Evolutionary conservation across 2,329 filamentous ascomycete genomes (phyloP).

Genomic region (Botrytis porri): DNA sequence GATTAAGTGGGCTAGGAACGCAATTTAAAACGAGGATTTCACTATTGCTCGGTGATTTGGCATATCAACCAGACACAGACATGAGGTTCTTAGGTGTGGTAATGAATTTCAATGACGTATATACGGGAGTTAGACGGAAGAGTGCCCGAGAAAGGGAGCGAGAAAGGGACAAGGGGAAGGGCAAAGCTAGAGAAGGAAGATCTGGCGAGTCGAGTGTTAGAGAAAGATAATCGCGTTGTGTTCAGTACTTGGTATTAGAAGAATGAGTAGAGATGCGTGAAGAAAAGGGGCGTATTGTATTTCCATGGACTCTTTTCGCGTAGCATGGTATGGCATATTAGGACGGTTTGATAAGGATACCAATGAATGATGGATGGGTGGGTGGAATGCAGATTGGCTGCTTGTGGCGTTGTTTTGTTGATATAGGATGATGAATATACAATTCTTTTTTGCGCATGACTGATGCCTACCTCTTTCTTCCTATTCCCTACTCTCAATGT

Average conservation of each 20-base stretch:
- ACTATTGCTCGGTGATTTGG: slow-evolving; percentile 80
- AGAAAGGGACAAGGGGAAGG: slow-evolving; percentile 10
- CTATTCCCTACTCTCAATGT: background rate
- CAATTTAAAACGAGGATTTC: slow-evolving; percentile 78
- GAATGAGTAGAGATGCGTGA: background rate
- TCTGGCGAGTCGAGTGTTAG: slow-evolving; percentile 1
- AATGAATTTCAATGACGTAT: slow-evolving; percentile 99
- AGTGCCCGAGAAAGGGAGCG: slow-evolving; percentile 1
- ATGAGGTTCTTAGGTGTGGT: slow-evolving; percentile 93
- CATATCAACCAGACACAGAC: slow-evolving; percentile 90
- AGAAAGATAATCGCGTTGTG: background rate
- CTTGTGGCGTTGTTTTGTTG: background rate
- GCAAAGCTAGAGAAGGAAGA: background rate
- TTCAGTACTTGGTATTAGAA: background rate
- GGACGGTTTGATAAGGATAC: slow-evolving; percentile 7
- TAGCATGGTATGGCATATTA: background rate
- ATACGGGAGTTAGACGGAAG: slow-evolving; percentile 60
- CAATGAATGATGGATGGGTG: background rate
- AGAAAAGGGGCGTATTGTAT: slow-evolving; percentile 7
- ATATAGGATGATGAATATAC: slow-evolving; percentile 10
- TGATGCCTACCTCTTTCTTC: background rate
- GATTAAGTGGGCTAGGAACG: slow-evolving; percentile 67
- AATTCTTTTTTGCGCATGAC: background rate
- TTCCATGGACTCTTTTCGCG: slow-evolving; percentile 1
- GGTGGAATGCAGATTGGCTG: slow-evolving; percentile 1